Percentiles rank a stretch among this genome's conserved stretches.
phyloP scores from a whole-genome alignment of 1,284 basidiomycete genomes.

The Puccinia horiana region DNA sequence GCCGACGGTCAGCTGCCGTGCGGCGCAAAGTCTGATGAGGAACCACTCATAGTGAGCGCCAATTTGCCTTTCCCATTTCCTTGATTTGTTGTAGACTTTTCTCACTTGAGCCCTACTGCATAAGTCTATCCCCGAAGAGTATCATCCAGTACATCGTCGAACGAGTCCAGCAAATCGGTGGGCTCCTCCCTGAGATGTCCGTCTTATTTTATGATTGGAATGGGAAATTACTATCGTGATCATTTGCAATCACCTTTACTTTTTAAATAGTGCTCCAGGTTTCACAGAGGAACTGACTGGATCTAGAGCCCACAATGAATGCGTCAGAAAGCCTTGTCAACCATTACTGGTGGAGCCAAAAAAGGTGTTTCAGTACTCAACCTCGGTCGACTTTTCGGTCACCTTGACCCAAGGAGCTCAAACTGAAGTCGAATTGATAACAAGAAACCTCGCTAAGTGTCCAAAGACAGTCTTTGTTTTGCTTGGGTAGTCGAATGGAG shows the following conservation, averaged over 20 bases:
- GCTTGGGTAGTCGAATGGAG: conserved; percentile 46
- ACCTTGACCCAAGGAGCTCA: conserved; percentile 24
- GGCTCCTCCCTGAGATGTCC: neutral
- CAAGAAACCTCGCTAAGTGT: neutral
- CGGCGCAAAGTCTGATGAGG: too few relatives aligned
- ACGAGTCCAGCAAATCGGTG: neutral
- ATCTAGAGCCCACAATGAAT: neutral
- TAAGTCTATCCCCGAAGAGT: too few relatives aligned
- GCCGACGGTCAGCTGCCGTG: too few relatives aligned
- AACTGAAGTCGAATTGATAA: neutral
- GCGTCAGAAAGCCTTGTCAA: neutral
- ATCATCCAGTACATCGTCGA: too few relatives aligned
- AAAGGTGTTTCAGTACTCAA: conserved; percentile 30
- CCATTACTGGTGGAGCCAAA: conserved; percentile 17
- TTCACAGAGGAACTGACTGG: neutral
- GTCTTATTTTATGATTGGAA: conserved; percentile 4
- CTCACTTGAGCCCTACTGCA: too few relatives aligned
- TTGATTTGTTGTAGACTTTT: too few relatives aligned
- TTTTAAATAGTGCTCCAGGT: conserved; percentile 5
- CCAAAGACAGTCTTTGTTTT: conserved; percentile 38
- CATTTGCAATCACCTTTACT: neutral
- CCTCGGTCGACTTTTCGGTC: conserved; percentile 8
- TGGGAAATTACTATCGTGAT: neutral
- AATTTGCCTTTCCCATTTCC: too few relatives aligned
- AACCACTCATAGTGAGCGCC: too few relatives aligned